Conservation (phyloP, 2,329 filamentous ascomycete species). For the Penicillium sp. region DNA sequence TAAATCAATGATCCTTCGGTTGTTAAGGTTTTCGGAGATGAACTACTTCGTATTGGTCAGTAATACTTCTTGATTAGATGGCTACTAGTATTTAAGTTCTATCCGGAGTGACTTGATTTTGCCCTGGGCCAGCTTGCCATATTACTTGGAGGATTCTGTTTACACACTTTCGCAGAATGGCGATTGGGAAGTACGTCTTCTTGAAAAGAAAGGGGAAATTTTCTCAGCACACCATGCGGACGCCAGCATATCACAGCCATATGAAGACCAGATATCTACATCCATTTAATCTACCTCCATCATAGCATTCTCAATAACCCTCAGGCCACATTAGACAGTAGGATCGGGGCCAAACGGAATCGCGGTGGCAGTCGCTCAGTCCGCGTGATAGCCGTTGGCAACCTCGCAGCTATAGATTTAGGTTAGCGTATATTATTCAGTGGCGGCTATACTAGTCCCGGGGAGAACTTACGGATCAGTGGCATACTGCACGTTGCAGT, state of each 20-base stretch:
- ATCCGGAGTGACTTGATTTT: not conserved
- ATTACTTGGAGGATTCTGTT: not conserved
- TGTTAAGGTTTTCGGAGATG: too few relatives aligned
- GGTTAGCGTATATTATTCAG: conserved; percentile 3
- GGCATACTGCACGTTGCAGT: conserved; percentile 49
- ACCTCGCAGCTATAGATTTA: conserved; percentile 27
- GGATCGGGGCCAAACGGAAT: not conserved
- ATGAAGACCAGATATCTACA: not conserved
- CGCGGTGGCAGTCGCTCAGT: conserved; percentile 15
- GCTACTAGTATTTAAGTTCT: too few relatives aligned
- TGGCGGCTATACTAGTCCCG: not conserved
- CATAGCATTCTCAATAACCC: not conserved
- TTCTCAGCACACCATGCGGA: not conserved
- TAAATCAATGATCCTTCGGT: too few relatives aligned
- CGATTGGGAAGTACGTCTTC: not conserved
- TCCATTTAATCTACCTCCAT: not conserved
- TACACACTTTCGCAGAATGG: too few relatives aligned
- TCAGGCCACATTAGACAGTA: not conserved
- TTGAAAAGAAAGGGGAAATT: not conserved
- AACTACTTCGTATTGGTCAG: too few relatives aligned
- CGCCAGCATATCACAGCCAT: not conserved
- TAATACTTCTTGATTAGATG: too few relatives aligned
- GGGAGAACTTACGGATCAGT: conserved; percentile 47
- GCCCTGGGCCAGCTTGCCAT: not conserved
- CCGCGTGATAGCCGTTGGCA: conserved; percentile 25